A percentile compares a stretch with the other conserved stretches of the same genome.
phyloP scores from a whole-genome alignment of 768 basidiomycete genomes.

The Lactarius akahatsu region DNA sequence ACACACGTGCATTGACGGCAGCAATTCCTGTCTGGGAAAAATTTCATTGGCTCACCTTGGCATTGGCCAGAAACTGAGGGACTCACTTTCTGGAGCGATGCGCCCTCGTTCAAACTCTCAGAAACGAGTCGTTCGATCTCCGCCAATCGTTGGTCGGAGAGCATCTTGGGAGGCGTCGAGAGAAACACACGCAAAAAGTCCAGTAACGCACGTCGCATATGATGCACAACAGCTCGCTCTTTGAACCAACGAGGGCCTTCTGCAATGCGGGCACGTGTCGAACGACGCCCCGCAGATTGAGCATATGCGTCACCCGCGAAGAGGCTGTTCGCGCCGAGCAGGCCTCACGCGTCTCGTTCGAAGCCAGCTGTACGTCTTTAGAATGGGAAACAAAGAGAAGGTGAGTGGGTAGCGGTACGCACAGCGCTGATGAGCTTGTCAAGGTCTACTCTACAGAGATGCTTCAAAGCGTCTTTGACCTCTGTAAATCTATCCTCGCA shows the following conservation, averaged over 20 bases:
- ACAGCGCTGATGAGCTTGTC: constrained; percentile 82
- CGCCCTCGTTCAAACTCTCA: constrained; percentile 71
- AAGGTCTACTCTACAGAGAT: constrained; percentile 78
- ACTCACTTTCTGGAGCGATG: constrained; percentile 55
- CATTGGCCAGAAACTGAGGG: background rate
- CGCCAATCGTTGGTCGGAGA: constrained; percentile 69
- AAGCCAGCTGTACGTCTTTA: constrained; percentile 53
- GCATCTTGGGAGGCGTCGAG: constrained; percentile 47
- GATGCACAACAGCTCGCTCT: constrained; percentile 59
- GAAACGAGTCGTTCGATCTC: constrained; percentile 60
- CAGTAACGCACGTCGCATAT: constrained; percentile 52
- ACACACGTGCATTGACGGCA: constrained; percentile 78
- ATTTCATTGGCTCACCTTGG: background rate
- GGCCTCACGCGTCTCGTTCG: constrained; percentile 56
- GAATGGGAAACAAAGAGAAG: background rate
- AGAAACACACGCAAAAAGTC: background rate
- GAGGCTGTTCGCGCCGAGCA: constrained; percentile 63
- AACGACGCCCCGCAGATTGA: constrained; percentile 73
- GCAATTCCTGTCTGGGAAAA: constrained; percentile 60
- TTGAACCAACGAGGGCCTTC: constrained; percentile 57
- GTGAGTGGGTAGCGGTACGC: constrained; percentile 23
- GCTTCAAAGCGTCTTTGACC: constrained; percentile 65
- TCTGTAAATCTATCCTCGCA: constrained; percentile 72
- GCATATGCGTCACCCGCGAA: constrained; percentile 71
- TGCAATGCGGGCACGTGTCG: constrained; percentile 62